Conservation (phyloP, 768 basidiomycete species). For the Podaxis sp. region DNA sequence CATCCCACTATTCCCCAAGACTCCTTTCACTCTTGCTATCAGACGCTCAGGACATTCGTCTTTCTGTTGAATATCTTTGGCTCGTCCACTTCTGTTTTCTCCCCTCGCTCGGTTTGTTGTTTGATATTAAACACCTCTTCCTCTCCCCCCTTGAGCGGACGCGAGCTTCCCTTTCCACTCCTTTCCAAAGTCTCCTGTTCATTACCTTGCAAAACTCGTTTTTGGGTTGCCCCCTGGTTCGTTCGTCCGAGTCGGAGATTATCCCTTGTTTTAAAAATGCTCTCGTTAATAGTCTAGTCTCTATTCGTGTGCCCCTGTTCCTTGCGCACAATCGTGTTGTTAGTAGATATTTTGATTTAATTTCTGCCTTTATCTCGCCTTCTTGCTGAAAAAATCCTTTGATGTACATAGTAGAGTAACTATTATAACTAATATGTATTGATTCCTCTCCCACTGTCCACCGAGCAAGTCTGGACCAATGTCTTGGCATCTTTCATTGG, state of each 20-base stretch:
- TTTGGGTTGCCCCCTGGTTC: constrained; percentile 2
- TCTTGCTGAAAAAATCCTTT: constrained; percentile 5
- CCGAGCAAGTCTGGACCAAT: not conserved
- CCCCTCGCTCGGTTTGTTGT: not conserved
- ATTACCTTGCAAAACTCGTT: constrained; percentile 11
- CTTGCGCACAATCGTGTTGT: not conserved
- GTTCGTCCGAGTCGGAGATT: constrained; percentile 9
- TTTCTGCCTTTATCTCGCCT: constrained; percentile 2
- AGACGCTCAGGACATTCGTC: not conserved
- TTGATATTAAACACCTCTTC: not conserved
- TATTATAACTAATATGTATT: constrained; percentile 15
- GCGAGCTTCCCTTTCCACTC: constrained; percentile 11
- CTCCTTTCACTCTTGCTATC: constrained; percentile 9
- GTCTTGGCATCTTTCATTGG: constrained; percentile 4
- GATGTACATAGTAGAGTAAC: constrained; percentile 12
- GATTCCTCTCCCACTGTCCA: not conserved
- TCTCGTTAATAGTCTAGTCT: not conserved
- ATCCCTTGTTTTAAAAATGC: constrained; percentile 2
- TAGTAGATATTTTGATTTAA: constrained; percentile 4
- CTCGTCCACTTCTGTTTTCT: constrained; percentile 1
- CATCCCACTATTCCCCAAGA: constrained; percentile 8
- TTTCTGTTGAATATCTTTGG: not conserved
- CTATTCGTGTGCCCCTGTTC: not conserved
- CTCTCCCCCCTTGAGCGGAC: constrained; percentile 12
- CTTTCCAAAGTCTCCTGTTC: constrained; percentile 12